Percentiles rank a stretch among this genome's conserved stretches.
Evolutionary conservation across 179 eudicot genomes (phyloP).

Genomic region (Camellia oleifera): DNA sequence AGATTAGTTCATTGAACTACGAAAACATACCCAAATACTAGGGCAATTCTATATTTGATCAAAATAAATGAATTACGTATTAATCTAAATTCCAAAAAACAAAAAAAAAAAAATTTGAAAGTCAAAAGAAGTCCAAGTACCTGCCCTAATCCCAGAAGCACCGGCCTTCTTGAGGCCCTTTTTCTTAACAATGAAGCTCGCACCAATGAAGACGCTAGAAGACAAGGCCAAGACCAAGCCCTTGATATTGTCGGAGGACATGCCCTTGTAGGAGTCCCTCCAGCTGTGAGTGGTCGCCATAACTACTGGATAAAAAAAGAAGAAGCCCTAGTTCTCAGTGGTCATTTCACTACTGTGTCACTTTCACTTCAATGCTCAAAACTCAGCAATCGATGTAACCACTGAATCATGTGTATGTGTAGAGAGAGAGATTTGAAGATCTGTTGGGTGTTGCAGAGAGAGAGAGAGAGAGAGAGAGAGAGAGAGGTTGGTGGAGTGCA

Average conservation of each 20-base stretch:
- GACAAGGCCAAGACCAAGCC: constrained; percentile 82
- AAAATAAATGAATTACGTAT: neutral
- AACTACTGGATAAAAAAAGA: neutral
- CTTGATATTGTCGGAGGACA: constrained; percentile 83
- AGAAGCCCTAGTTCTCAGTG: constrained; percentile 17
- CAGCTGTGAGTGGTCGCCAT: constrained; percentile 29
- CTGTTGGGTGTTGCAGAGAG: neutral
- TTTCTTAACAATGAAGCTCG: constrained; percentile 92
- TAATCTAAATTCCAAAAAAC: neutral
- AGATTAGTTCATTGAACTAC: neutral
- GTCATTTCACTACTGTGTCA: neutral
- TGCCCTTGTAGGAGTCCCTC: constrained; percentile 54
- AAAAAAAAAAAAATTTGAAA: neutral
- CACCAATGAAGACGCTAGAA: constrained; percentile 83
- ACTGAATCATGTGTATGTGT: neutral
- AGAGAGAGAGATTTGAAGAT: neutral
- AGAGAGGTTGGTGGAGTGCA: neutral
- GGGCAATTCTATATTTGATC: too few relatives aligned
- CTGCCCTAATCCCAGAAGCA: constrained; percentile 85
- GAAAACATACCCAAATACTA: neutral
- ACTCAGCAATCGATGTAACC: neutral
- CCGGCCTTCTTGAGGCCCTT: constrained; percentile 94
- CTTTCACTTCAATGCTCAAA: neutral
- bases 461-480: neutral
- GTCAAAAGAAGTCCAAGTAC: constrained; percentile 18